Evolutionary conservation across 345 rosid species (phyloP), one percentile per base, ranked within the genome.

Genomic region (Hirschfeldia incana): DNA sequence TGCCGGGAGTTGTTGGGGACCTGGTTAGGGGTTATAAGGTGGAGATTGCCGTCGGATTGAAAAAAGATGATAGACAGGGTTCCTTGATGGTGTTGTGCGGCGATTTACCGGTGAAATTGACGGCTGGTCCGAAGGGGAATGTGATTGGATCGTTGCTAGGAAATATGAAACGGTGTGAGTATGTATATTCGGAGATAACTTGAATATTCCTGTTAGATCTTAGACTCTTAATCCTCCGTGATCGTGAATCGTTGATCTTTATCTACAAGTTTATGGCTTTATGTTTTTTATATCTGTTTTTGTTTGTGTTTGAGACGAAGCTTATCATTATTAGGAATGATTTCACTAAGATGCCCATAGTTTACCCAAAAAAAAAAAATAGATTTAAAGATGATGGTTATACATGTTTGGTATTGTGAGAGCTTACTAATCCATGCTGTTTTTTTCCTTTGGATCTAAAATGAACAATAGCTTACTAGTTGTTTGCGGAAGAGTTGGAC

Each of bases 101-200:
- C 3, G 36, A 30, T 75, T n/a, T 75, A 10, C 79, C 67, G 59
- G 79, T 67, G 57, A 67, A 28, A 37, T 67, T 37, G 16, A 58
- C 32, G 73, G 65, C 13, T 30, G 78, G 57, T 67, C 9, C 59
- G 59, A 42, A 12, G 6, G 79, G 67, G 4, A 67, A 57, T 8
- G 8, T 67, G 33, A 1, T 16, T 12, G 73, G 79, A 9, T 27
- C 79, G 59, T 75, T 67, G 73, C 60, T 57, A 5, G 79, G 79
- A 39, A 67, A 37, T 67, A 75, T 67, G 67, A 58, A 65, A 67
- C 67, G 78, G 30, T 75, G 78, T 67, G 72, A 75, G 4, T 67
- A 15, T 67, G 4, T 28, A 13, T 37, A n/a, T n/a, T 36, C 39
- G 29, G 9, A 6, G 3, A 66, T 5, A 6, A 3, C 0, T 36